Evolutionary conservation across 345 rosid genomes (phyloP).

Genomic region (Conringia planisiliqua): DNA sequence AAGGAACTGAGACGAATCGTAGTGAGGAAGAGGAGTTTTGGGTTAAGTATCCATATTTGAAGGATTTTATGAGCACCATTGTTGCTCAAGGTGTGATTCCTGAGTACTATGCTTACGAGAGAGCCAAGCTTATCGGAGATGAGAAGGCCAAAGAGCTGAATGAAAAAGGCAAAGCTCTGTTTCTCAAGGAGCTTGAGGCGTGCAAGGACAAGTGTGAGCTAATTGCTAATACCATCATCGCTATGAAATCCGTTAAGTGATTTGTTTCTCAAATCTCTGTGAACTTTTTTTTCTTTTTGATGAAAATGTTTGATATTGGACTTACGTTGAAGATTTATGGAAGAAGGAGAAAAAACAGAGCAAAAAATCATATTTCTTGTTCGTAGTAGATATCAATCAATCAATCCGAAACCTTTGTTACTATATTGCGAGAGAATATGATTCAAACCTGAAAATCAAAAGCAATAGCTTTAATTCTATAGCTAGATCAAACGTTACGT

Average conservation of each 20-base stretch:
- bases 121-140: constrained; percentile 10
- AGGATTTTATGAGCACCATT: background rate
- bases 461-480: background rate
- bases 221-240: background rate
- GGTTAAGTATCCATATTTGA: constrained; percentile 1
- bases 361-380: background rate
- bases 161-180: constrained; percentile 6
- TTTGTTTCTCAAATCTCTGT: background rate
- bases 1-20: constrained; percentile 3
- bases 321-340: too few species aligned
- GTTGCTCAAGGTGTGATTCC: background rate
- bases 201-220: background rate
- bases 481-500: background rate
- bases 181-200: background rate
- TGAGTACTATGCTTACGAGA: background rate
- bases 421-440: background rate
- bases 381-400: too few species aligned
- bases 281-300: background rate
- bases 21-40: constrained; percentile 15
- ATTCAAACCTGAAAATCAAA: background rate
- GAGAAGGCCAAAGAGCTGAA: constrained; percentile 17
- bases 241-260: background rate
- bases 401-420: background rate
- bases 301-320: too few species aligned
- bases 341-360: background rate